Evolutionary conservation across 2,329 filamentous ascomycete genomes (phyloP).

Genomic region (Thielaviopsis ethacetica): DNA sequence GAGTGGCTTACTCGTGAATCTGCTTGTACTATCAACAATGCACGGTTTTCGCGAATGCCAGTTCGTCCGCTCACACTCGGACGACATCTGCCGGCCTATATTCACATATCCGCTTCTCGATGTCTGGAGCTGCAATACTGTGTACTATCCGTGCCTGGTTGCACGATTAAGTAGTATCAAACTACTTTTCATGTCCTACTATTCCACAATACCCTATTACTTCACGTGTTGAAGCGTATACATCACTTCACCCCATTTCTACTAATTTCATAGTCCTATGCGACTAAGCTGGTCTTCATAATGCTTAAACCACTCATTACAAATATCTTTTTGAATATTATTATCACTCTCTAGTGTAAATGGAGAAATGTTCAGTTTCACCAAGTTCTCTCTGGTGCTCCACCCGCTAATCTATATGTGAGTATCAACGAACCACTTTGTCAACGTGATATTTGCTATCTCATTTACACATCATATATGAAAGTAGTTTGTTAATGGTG

Average conservation of each 20-base stretch:
- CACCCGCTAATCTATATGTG: too few species aligned
- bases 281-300: background rate
- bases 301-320: background rate
- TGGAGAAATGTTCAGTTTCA: too few species aligned
- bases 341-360: too few species aligned
- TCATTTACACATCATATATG: too few species aligned
- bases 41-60: background rate
- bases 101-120: background rate
- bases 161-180: background rate
- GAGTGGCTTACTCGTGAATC: background rate
- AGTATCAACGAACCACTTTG: too few species aligned
- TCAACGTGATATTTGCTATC: too few species aligned
- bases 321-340: background rate
- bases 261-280: background rate
- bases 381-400: too few species aligned
- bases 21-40: background rate
- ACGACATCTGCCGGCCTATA: background rate
- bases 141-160: background rate
- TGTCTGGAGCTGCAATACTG: background rate
- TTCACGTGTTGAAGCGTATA: background rate
- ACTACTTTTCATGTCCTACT: background rate
- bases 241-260: background rate
- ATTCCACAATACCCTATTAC: background rate
- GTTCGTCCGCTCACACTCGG: background rate
- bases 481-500: too few species aligned